Evolutionary conservation across 306 rosid genomes (phyloP).

Genomic region (Malus fusca): DNA sequence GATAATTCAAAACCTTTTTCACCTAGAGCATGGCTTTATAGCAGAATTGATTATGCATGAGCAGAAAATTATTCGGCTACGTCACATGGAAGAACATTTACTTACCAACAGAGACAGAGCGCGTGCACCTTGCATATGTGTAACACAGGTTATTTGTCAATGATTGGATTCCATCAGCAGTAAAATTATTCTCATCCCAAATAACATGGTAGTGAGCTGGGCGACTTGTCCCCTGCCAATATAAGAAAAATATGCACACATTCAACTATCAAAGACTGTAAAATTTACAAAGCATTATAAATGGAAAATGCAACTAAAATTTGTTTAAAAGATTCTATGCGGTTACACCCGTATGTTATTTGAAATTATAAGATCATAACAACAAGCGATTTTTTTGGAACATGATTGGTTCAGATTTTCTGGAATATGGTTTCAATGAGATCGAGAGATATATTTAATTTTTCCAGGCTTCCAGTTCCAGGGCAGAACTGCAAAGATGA

Average conservation of each 20-base stretch:
- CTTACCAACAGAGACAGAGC: slow-evolving; percentile 90
- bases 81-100: not conserved
- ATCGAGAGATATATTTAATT: not conserved
- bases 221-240: slow-evolving; percentile 74
- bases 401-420: not conserved
- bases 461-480: not conserved
- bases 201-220: slow-evolving; percentile 94
- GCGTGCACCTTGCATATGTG: slow-evolving; percentile 89
- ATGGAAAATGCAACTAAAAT: not conserved
- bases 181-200: slow-evolving; percentile 93
- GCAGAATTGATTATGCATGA: not conserved
- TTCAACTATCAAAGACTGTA: not conserved
- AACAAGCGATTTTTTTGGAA: not conserved
- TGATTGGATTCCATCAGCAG: slow-evolving; percentile 84
- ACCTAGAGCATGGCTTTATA: not conserved
- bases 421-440: not conserved
- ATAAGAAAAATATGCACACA: not conserved
- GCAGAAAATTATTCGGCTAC: not conserved
- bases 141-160: slow-evolving; percentile 84
- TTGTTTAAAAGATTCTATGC: not conserved
- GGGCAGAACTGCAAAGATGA: not conserved
- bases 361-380: not conserved
- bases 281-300: not conserved
- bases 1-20: not conserved
- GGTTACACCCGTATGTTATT: not conserved